A percentile compares a stretch with the other conserved stretches of the same genome.
These are phyloP conservation scores for Phytophthora sojae DNA, from an alignment of 352 stramenopile genomes.

Conservation along the genomic window DNA sequence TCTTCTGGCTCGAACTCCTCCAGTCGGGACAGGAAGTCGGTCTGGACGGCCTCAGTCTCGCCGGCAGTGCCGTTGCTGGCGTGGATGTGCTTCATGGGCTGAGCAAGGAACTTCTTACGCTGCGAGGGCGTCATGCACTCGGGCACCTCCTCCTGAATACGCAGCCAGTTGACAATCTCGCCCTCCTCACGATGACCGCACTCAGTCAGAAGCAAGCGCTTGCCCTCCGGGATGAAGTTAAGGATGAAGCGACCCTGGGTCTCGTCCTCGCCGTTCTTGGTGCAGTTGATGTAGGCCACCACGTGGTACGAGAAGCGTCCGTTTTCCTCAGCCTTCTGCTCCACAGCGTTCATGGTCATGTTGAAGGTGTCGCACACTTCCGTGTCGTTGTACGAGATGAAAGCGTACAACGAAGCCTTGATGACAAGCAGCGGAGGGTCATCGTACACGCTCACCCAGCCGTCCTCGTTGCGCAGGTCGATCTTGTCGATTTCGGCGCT, in stretches of 20 bases:
- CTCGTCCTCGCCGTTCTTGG: conserved; percentile 74
- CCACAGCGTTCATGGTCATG: conserved; percentile 87
- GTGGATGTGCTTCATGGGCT: conserved; percentile 91
- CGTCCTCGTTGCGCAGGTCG: conserved; percentile 71
- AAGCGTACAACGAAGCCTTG: conserved; percentile 87
- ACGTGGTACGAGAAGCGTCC: conserved; percentile 82
- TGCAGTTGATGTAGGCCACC: conserved; percentile 88
- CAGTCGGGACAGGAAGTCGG: conserved; percentile 72
- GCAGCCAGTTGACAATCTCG: conserved; percentile 89
- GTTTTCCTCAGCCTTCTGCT: conserved; percentile 82
- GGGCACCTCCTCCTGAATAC: conserved; percentile 82
- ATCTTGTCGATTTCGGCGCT: conserved; percentile 89
- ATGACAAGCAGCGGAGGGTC: conserved; percentile 81
- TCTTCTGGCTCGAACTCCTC: conserved; percentile 73
- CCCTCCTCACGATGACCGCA: conserved; percentile 86
- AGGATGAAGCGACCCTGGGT: conserved; percentile 84
- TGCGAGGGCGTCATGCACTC: conserved; percentile 84
- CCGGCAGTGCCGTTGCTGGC: conserved; percentile 62
- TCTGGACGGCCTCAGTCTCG: conserved; percentile 55
- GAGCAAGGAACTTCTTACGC: conserved; percentile 81
- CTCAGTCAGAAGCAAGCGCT: conserved; percentile 80
- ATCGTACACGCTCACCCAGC: conserved; percentile 86
- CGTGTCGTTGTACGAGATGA: conserved; percentile 88
- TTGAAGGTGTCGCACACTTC: conserved; percentile 86
- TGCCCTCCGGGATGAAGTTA: conserved; percentile 86